phyloP scores from a whole-genome alignment of 306 rosid species.

The Prunus kanzakura region DNA sequence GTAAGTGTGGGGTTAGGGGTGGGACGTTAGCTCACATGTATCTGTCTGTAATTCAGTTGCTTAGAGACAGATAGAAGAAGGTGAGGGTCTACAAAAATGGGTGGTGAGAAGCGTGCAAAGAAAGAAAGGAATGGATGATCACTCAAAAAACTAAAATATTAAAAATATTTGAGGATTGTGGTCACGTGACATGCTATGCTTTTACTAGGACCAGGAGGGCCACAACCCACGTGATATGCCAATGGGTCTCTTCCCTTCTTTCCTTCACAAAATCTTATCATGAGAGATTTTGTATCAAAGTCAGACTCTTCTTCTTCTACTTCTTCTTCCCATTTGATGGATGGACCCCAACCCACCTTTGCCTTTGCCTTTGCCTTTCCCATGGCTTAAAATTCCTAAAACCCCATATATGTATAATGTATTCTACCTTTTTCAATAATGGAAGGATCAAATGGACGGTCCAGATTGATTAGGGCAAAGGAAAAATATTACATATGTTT shows the following conservation, averaged over 20 bases:
- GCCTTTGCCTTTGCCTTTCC: background rate
- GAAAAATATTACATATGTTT: background rate
- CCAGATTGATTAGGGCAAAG: background rate
- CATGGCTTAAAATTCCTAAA: background rate
- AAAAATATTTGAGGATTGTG: constrained; percentile 3
- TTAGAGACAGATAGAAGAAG: constrained; percentile 25
- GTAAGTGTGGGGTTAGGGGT: constrained; percentile 38
- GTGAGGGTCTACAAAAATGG: constrained; percentile 11
- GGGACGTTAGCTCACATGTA: constrained; percentile 88
- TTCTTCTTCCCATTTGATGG: constrained; percentile 14
- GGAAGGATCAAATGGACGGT: constrained; percentile 5
- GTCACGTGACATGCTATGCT: constrained; percentile 50
- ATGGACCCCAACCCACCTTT: constrained; percentile 8
- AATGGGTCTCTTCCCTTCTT: constrained; percentile 35
- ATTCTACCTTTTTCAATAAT: constrained; percentile 10
- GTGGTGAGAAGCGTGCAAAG: constrained; percentile 42
- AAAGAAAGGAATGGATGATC: constrained; percentile 47
- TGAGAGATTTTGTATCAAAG: constrained; percentile 52
- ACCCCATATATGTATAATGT: background rate
- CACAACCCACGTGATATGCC: constrained; percentile 84
- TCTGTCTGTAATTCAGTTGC: constrained; percentile 59
- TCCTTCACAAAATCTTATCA: constrained; percentile 45
- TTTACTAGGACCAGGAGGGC: constrained; percentile 57
- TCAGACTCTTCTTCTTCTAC: constrained; percentile 27
- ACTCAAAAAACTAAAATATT: constrained; percentile 1